These are phyloP conservation scores for Ambrosiella beaveri DNA, from an alignment of 2,329 filamentous ascomycete species.

Conservation along the genomic window DNA sequence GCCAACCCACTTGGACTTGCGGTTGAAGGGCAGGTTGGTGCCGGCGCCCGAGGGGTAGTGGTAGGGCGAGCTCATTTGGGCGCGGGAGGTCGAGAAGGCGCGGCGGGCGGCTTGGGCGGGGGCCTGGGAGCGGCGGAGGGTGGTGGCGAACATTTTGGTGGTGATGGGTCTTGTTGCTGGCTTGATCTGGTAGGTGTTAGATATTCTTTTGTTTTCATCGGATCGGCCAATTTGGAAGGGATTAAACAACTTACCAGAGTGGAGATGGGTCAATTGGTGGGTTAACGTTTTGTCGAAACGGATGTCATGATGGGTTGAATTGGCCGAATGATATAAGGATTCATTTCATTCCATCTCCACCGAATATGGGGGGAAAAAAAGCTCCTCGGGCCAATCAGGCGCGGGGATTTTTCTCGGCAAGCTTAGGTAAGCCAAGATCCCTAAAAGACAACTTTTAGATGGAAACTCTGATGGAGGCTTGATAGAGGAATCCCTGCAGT, in stretches of 20 bases:
- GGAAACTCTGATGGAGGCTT: not conserved
- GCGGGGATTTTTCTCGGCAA: not conserved
- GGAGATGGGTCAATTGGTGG: not conserved
- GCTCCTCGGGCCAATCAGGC: slow-evolving; percentile 3
- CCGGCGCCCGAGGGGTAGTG: slow-evolving; percentile 96
- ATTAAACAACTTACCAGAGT: slow-evolving; percentile 1
- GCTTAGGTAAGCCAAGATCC: not conserved
- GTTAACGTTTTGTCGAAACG: not conserved
- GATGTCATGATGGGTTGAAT: not conserved
- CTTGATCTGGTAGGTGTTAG: not conserved
- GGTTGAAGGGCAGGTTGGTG: slow-evolving; percentile 94
- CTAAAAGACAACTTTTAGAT: not conserved
- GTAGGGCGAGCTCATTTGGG: slow-evolving; percentile 77
- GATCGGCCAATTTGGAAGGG: not conserved
- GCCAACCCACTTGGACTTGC: slow-evolving; percentile 70
- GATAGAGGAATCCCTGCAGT: not conserved
- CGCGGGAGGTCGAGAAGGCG: slow-evolving; percentile 81
- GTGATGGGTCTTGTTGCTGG: not conserved
- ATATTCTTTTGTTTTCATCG: not conserved
- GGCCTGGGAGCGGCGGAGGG: slow-evolving; percentile 34
- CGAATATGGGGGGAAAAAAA: not conserved
- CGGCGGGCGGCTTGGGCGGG: slow-evolving; percentile 57
- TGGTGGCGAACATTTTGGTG: slow-evolving; percentile 62
- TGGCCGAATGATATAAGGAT: slow-evolving; percentile 1
- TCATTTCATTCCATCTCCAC: too few relatives aligned